Percentiles rank a stretch among this genome's conserved stretches.
Evolutionary conservation across 495 filamentous ascomycete genomes (phyloP).

Genomic region (Platismatia glauca): DNA sequence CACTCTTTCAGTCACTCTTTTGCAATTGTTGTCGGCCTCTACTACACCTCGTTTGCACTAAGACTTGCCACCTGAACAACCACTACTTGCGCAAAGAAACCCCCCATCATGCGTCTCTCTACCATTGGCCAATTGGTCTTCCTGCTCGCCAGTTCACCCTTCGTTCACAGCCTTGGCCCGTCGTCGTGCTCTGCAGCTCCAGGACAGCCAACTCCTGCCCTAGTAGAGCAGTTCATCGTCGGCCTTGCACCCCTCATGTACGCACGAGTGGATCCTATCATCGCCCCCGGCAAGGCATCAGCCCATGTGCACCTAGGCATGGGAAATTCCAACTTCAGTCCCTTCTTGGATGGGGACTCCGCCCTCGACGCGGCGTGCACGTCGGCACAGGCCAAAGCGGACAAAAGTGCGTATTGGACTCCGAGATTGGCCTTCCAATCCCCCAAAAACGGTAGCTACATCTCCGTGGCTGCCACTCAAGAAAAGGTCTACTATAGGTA

Average conservation of each 20-base stretch:
- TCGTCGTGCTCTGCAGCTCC: neutral
- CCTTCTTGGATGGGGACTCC: conserved; percentile 49
- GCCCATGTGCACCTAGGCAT: conserved; percentile 66
- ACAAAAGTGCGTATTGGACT: conserved; percentile 74
- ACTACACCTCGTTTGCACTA: no score
- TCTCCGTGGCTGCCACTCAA: conserved; percentile 54
- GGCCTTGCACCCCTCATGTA: conserved; percentile 33
- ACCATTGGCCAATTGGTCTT: neutral
- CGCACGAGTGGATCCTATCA: conserved; percentile 64
- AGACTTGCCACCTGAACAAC: neutral
- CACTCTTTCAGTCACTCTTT: no score
- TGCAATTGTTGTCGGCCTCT: conserved; percentile 12
- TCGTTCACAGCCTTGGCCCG: neutral
- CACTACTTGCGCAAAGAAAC: neutral
- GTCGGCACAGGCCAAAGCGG: conserved; percentile 53
- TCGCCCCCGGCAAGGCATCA: conserved; percentile 47
- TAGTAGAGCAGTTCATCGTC: neutral
- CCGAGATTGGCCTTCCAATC: conserved; percentile 65
- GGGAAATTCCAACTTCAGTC: conserved; percentile 65
- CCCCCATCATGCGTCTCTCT: neutral
- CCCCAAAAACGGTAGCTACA: conserved; percentile 56
- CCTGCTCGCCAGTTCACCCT: neutral
- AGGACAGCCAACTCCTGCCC: neutral
- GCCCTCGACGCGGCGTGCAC: conserved; percentile 56
- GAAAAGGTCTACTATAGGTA: conserved; percentile 69